These are phyloP conservation scores for Bruguiera gymnorhiza DNA, from an alignment of 345 rosid species.

Conservation along the genomic window DNA sequence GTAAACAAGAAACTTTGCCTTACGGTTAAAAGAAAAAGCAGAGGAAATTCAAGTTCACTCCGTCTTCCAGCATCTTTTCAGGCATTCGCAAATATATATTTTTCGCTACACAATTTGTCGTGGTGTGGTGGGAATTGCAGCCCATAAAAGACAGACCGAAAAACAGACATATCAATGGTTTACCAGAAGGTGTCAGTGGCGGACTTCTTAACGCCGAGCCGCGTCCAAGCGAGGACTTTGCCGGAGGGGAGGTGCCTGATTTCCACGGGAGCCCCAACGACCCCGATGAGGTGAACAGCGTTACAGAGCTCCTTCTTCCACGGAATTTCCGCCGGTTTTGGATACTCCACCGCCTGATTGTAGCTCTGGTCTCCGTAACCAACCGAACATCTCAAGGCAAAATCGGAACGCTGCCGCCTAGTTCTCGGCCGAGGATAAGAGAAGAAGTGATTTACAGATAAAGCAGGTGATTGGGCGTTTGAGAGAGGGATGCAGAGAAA, in stretches of 20 bases:
- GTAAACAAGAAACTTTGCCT: too few relatives aligned
- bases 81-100: too few relatives aligned
- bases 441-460: constrained; percentile 1
- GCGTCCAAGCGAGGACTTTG: constrained; percentile 58
- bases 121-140: too few relatives aligned
- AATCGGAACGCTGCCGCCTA: constrained; percentile 5
- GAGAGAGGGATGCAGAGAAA: constrained; percentile 12
- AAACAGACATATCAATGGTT: background rate
- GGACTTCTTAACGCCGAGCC: constrained; percentile 49
- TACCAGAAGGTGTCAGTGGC: constrained; percentile 53
- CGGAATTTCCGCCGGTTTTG: constrained; percentile 42
- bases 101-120: too few relatives aligned
- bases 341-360: constrained; percentile 21
- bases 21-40: too few relatives aligned
- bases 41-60: too few relatives aligned
- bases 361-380: constrained; percentile 29
- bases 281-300: constrained; percentile 52
- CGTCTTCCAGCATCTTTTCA: too few relatives aligned
- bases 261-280: constrained; percentile 48
- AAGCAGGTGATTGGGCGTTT: constrained; percentile 6
- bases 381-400: constrained; percentile 32
- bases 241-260: constrained; percentile 53
- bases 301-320: constrained; percentile 63
- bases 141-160: too few relatives aligned
- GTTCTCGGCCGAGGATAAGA: too few relatives aligned